Evolutionary conservation across 2,329 filamentous ascomycete genomes (phyloP).

Genomic region (Neopestalotiopsis clavispora): DNA sequence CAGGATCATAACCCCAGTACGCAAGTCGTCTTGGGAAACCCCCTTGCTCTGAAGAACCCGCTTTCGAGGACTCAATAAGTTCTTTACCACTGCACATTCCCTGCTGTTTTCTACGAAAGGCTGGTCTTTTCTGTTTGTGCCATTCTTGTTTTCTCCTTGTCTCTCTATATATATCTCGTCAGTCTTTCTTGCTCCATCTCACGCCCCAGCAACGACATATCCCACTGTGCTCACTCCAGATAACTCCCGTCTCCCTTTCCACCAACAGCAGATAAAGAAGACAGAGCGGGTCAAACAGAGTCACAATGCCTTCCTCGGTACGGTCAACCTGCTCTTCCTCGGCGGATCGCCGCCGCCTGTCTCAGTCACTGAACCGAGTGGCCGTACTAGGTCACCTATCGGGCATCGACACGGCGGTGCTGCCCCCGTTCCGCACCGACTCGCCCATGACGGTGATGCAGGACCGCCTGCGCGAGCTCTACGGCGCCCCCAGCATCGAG

Average conservation of each 20-base stretch:
- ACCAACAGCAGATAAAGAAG: background rate
- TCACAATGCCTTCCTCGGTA: slow-evolving; percentile 13
- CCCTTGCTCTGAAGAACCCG: background rate
- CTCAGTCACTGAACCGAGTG: slow-evolving; percentile 14
- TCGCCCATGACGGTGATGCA: slow-evolving; percentile 18
- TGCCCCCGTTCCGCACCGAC: background rate
- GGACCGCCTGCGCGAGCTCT: slow-evolving; percentile 10
- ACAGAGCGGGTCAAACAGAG: background rate
- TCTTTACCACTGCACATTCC: background rate
- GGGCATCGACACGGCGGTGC: background rate
- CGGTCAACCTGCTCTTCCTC: slow-evolving; percentile 1
- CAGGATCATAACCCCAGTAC: background rate
- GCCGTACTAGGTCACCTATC: slow-evolving; percentile 5
- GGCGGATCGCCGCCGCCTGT: slow-evolving; percentile 2
- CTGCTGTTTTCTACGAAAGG: background rate
- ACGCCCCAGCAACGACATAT: too few species aligned
- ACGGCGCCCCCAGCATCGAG: slow-evolving; percentile 12
- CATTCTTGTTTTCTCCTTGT: background rate
- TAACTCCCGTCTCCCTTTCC: background rate
- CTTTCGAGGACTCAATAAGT: background rate
- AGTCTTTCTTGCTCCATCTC: too few species aligned
- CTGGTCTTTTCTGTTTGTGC: slow-evolving; percentile 5
- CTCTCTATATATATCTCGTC: background rate
- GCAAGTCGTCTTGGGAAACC: background rate
- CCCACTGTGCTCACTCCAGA: background rate